A percentile compares a stretch with the other conserved stretches of the same genome.
phyloP scores from a whole-genome alignment of 768 basidiomycete genomes.

The Lactarius hengduanensis region DNA sequence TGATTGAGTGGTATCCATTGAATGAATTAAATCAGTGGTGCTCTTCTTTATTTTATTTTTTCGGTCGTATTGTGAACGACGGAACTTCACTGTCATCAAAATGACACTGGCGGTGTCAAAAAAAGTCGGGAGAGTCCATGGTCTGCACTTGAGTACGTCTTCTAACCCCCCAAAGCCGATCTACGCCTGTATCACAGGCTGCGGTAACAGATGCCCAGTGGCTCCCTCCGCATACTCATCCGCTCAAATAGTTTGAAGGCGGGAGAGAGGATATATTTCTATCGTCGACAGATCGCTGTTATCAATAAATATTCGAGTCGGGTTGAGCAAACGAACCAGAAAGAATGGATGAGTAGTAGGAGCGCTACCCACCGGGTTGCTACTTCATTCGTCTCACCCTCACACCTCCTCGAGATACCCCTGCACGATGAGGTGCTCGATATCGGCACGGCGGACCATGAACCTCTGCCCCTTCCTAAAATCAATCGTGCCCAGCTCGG shows the following conservation, averaged over 20 bases:
- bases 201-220: neutral
- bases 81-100: neutral
- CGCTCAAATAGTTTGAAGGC: neutral
- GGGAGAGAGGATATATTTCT: neutral
- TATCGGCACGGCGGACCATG: constrained; percentile 82
- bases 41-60: neutral
- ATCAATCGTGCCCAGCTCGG: constrained; percentile 87
- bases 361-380: too few species aligned
- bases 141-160: neutral
- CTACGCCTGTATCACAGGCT: neutral
- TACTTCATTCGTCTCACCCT: too few species aligned
- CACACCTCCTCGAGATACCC: constrained; percentile 89
- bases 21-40: neutral
- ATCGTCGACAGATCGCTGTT: neutral
- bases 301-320: neutral
- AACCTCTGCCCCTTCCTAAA: constrained; percentile 89
- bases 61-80: neutral
- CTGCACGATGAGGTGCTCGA: constrained; percentile 92
- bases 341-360: neutral
- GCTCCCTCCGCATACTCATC: neutral
- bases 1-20: neutral
- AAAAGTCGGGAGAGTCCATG: neutral
- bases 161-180: neutral
- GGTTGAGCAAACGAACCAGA: constrained; percentile 1
- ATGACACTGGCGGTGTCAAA: neutral